Evolutionary conservation across 1,139 yeast species (phyloP).

Genomic region (Yarrowia galli): DNA sequence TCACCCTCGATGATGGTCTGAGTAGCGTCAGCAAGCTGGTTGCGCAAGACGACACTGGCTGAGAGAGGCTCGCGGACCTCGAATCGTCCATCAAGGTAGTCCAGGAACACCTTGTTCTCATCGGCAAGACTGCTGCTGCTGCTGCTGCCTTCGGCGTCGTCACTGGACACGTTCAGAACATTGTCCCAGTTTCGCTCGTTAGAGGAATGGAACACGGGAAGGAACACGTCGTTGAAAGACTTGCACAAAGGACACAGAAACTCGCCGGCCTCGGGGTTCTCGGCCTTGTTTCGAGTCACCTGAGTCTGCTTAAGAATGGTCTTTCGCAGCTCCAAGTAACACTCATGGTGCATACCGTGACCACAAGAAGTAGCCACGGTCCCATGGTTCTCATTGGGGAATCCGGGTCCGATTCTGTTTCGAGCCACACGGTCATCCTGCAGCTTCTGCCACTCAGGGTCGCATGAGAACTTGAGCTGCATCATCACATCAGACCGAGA

Average conservation of each 20-base stretch:
- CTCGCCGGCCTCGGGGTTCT: slow-evolving; percentile 71
- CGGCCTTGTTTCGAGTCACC: slow-evolving; percentile 83
- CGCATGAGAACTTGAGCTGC: slow-evolving; percentile 22
- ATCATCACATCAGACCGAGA: slow-evolving; percentile 12
- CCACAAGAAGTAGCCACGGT: slow-evolving; percentile 82
- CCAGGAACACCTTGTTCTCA: slow-evolving; percentile 15
- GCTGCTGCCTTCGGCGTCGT: neutral
- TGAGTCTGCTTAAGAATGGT: slow-evolving; percentile 66
- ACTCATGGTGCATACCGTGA: slow-evolving; percentile 88
- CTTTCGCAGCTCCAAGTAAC: slow-evolving; percentile 70
- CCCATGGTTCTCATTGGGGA: slow-evolving; percentile 54
- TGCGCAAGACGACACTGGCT: neutral
- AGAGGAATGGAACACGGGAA: slow-evolving; percentile 68
- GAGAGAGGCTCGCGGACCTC: slow-evolving; percentile 4
- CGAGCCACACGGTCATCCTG: slow-evolving; percentile 51
- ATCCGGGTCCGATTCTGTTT: slow-evolving; percentile 74
- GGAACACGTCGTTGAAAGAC: slow-evolving; percentile 79
- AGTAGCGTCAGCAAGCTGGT: slow-evolving; percentile 31
- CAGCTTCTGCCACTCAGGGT: slow-evolving; percentile 54
- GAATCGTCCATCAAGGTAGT: slow-evolving; percentile 17
- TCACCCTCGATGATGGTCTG: neutral
- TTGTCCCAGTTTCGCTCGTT: slow-evolving; percentile 44
- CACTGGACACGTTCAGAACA: slow-evolving; percentile 37
- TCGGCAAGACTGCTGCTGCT: slow-evolving; percentile 2
- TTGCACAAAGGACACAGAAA: slow-evolving; percentile 92